Evolutionary conservation across 2,329 filamentous ascomycete species (phyloP), one percentile per base, ranked within the genome.

Genomic region (Ambrosiella cleistominuta): DNA sequence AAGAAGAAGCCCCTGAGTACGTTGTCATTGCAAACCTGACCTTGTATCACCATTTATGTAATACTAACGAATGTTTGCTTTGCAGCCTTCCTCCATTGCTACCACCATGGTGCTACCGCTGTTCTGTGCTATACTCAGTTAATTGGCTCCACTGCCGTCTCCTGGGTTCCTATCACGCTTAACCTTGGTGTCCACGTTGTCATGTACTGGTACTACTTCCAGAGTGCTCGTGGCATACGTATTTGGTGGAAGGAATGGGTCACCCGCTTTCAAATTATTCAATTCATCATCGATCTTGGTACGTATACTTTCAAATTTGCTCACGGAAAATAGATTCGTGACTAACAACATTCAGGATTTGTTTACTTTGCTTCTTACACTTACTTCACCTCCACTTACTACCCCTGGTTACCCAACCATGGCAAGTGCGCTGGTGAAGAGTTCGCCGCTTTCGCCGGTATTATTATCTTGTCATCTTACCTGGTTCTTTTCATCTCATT

Each of bases 141-240:
- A 64, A 85, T 95, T 67, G 91, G 91, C 64, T 81, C 87, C 68
- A 97, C 91, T 51, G 80, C 91, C 49, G 91, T 97, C 59, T 95
- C 90, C 61, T 97, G 91, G 91, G 88, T 95, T 58, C 83, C 85
- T 62, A 97, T 97, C 70, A 85, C 82, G 57, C 81, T 97, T 66
- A 97, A 97, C 79, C 75, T 97, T 68, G 82, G 81, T 63, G 91
- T 97, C 58, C 91, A 97, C 74, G 91, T 97, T 60, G 86, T 96
- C 69, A 97, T 97, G 91, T 97, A 97, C 84, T 96, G 90, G 90
- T 97, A 97, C 83, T 97, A 97, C 81, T 97, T 97, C 84, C 91
- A 97, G 79, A 91, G 88, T 68, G 90, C 91, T 58, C 89, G 91
- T 65, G 93, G 93, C 65, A 82, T 97, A 71, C 85, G 84, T 67